phyloP scores from a whole-genome alignment of 148 eudicot species.

The Chenopodium quinoa region DNA sequence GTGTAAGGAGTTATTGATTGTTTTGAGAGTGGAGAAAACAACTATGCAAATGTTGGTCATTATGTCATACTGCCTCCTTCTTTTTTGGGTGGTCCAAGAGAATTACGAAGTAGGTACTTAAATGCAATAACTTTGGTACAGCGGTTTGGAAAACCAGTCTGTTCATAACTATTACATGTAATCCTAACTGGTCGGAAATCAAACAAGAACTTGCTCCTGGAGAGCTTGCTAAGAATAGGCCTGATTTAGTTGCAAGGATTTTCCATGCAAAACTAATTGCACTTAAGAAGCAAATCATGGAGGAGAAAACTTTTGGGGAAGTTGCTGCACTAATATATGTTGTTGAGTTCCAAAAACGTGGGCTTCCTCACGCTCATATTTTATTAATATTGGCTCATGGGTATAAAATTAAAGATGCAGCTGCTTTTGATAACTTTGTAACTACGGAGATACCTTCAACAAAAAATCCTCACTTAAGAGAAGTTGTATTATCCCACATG shows the following conservation, averaged over 20 bases:
- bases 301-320: neutral
- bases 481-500: neutral
- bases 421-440: neutral
- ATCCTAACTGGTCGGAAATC: slow-evolving; percentile 2
- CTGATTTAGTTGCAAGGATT: neutral
- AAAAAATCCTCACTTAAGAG: neutral
- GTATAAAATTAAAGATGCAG: neutral
- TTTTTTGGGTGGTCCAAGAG: neutral
- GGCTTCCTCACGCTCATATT: neutral
- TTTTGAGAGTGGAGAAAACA: neutral
- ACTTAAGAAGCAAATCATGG: neutral
- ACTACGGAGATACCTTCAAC: neutral
- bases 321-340: neutral
- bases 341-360: neutral
- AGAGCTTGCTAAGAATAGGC: neutral
- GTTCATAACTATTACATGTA: slow-evolving; percentile 15
- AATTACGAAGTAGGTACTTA: neutral
- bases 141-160: slow-evolving; percentile 2
- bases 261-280: neutral
- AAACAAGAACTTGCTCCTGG: neutral
- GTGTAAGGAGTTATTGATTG: neutral
- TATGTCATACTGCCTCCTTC: neutral
- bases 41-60: neutral
- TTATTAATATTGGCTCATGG: neutral
- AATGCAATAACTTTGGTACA: slow-evolving; percentile 13